Percentiles rank a stretch among this genome's conserved stretches.
phyloP scores from a whole-genome alignment of 164 flowering plant genomes.

The Stephania yunnanensis region DNA sequence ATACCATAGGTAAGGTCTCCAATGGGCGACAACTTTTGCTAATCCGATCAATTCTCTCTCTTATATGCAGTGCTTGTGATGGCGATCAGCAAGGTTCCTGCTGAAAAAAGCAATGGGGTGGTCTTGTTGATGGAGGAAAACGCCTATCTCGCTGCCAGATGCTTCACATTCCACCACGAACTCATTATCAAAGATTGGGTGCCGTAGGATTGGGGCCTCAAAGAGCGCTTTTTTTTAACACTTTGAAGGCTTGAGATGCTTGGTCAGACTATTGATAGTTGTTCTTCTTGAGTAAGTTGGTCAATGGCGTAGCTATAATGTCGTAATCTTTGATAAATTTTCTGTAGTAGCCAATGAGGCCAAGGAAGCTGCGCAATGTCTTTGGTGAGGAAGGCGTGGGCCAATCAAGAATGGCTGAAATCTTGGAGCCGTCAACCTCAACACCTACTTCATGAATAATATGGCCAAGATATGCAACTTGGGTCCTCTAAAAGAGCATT shows the following conservation, averaged over 20 bases:
- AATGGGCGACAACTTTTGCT: neutral
- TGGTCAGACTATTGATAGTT: neutral
- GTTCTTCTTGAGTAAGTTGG: constrained; percentile 5
- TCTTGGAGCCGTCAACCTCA: neutral
- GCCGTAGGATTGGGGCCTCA: neutral
- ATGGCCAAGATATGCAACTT: neutral
- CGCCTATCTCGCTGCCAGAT: neutral
- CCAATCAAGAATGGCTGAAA: neutral
- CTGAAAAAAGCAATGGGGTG: constrained; percentile 7
- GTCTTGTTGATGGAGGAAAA: constrained; percentile 1
- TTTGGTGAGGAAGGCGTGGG: neutral
- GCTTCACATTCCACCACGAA: constrained; percentile 12
- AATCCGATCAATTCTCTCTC: constrained; percentile 19
- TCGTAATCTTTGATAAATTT: constrained; percentile 6
- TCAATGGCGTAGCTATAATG: neutral
- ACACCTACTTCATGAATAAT: neutral
- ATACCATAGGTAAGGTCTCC: constrained; percentile 8
- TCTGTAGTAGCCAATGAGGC: neutral
- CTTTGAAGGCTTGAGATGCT: neutral
- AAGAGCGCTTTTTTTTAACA: constrained; percentile 5
- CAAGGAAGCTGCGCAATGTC: neutral
- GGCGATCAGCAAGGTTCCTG: neutral
- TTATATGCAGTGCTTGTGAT: constrained; percentile 12
- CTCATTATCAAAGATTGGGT: neutral
- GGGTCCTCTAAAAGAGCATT: no score